Evolutionary conservation across 495 filamentous ascomycete genomes (phyloP).

Genomic region (Astrothelium subdiscretum): DNA sequence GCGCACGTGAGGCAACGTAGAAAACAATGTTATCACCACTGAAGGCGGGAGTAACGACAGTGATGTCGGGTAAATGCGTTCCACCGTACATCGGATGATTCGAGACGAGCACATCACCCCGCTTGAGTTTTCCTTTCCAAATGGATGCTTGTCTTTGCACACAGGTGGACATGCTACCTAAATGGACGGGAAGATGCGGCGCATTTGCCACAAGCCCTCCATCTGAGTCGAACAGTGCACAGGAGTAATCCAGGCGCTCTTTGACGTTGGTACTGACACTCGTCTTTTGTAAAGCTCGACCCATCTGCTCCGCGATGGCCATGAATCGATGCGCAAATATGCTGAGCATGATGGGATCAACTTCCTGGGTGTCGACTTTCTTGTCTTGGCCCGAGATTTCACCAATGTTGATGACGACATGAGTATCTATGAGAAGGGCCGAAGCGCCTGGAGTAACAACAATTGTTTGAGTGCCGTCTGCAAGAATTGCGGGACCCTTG

Average conservation of each 20-base stretch:
- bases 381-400: constrained; percentile 43
- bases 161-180: constrained; percentile 91
- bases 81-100: constrained; percentile 95
- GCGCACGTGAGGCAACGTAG: constrained; percentile 89
- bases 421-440: constrained; percentile 61
- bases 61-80: constrained; percentile 83
- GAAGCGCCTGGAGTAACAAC: constrained; percentile 74
- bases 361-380: constrained; percentile 38
- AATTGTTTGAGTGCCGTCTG: constrained; percentile 92
- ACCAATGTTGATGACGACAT: constrained; percentile 61
- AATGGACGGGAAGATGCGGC: constrained; percentile 86
- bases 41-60: constrained; percentile 88
- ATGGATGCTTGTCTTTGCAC: constrained; percentile 87
- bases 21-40: constrained; percentile 80
- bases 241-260: constrained; percentile 92
- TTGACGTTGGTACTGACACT: constrained; percentile 98
- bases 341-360: constrained; percentile 82
- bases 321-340: constrained; percentile 97
- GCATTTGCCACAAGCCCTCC: constrained; percentile 91
- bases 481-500: constrained; percentile 77
- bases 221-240: constrained; percentile 83
- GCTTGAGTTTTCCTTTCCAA: constrained; percentile 79
- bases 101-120: constrained; percentile 86
- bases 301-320: constrained; percentile 99
- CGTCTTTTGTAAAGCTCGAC: constrained; percentile 88